Evolutionary conservation across 371 early-diverging fungal species (phyloP).

Genomic region (Saksenaea vasiformis): DNA sequence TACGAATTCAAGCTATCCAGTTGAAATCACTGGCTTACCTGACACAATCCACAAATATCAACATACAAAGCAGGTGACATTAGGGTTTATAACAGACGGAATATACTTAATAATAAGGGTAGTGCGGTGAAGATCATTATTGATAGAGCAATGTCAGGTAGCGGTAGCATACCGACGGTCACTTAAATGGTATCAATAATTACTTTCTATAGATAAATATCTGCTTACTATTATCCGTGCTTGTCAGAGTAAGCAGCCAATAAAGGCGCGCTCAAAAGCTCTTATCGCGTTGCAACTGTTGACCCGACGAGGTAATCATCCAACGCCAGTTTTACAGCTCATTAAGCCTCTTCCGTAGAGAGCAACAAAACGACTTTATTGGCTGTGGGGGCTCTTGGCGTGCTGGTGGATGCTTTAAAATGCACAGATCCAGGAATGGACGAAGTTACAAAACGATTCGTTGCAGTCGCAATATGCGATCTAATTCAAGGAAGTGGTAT

Average conservation of each 20-base stretch:
- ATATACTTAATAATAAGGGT: background rate
- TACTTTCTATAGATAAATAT: conserved; percentile 30
- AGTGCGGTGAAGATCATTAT: conserved; percentile 68
- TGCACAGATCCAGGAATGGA: conserved; percentile 50
- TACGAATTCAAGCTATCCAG: conserved; percentile 43
- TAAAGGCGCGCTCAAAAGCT: conserved; percentile 58
- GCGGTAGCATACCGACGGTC: background rate
- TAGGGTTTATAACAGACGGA: background rate
- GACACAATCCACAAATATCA: conserved; percentile 62
- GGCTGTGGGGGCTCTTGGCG: conserved; percentile 60
- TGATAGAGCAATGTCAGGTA: conserved; percentile 71
- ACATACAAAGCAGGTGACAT: conserved; percentile 72
- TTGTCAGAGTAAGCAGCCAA: conserved; percentile 46
- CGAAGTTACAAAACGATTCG: conserved; percentile 66
- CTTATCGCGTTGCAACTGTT: conserved; percentile 72
- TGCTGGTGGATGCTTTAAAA: conserved; percentile 64
- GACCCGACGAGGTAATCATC: conserved; percentile 59
- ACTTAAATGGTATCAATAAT: background rate
- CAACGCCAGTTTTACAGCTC: background rate
- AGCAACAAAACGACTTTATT: conserved; percentile 58
- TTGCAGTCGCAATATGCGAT: conserved; percentile 71
- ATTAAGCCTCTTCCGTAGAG: conserved; percentile 38
- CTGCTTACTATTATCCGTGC: conserved; percentile 54
- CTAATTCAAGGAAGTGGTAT: conserved; percentile 68
- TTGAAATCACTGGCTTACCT: conserved; percentile 62